Evolutionary conservation across 768 basidiomycete genomes (phyloP).

Genomic region (Phlebiopsis gigantea): DNA sequence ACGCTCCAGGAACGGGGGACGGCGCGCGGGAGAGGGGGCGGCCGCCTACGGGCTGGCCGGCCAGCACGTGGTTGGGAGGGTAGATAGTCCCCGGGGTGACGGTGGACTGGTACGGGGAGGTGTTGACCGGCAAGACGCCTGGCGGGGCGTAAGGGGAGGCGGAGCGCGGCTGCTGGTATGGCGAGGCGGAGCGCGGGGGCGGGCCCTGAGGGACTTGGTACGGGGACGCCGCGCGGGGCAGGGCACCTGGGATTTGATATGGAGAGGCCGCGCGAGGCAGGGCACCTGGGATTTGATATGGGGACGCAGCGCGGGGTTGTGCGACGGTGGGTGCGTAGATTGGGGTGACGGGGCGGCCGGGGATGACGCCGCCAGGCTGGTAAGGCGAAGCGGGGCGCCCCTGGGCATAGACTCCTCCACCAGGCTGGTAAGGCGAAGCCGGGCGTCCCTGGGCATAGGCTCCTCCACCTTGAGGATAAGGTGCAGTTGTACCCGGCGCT

Average conservation of each 20-base stretch:
- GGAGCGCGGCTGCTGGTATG: slow-evolving; percentile 17
- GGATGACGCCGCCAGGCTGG: neutral
- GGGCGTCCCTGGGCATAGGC: neutral
- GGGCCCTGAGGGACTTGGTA: slow-evolving; percentile 8
- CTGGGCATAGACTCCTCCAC: neutral
- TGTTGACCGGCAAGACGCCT: slow-evolving; percentile 3
- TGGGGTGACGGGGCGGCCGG: slow-evolving; percentile 11
- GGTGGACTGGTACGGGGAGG: neutral
- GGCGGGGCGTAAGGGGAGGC: slow-evolving; percentile 17
- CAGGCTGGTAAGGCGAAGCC: slow-evolving; percentile 10
- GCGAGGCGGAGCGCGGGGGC: slow-evolving; percentile 16
- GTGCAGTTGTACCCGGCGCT: too few species aligned
- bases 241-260: slow-evolving; percentile 10
- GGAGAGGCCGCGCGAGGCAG: slow-evolving; percentile 15
- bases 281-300: slow-evolving; percentile 12
- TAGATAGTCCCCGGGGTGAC: slow-evolving; percentile 36
- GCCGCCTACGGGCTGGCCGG: slow-evolving; percentile 40
- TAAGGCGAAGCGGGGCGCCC: slow-evolving; percentile 17
- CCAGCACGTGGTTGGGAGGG: slow-evolving; percentile 36
- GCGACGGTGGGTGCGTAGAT: slow-evolving; percentile 11
- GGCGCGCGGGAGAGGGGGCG: slow-evolving; percentile 17
- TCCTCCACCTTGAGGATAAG: too few species aligned
- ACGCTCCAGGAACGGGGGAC: slow-evolving; percentile 13
- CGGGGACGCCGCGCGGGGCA: slow-evolving; percentile 13
- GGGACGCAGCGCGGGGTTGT: slow-evolving; percentile 16